Percentiles rank a stretch among this genome's conserved stretches.
Evolutionary conservation across 257 asterid genomes (phyloP).

Genomic region (Nicotiana tomentosiformis): DNA sequence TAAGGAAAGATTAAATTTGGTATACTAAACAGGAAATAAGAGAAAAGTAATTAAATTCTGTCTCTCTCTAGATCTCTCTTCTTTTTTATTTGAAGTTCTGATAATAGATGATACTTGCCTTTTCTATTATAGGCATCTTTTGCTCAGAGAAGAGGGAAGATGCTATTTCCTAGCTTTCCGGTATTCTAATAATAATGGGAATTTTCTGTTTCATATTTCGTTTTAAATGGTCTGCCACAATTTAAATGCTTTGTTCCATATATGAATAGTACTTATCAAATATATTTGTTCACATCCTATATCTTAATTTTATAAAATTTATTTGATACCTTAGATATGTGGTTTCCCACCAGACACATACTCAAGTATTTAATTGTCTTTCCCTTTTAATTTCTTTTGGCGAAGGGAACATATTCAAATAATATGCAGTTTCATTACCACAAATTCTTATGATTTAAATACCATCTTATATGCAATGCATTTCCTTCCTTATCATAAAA

Average conservation of each 20-base stretch:
- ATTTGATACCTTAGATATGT: conserved; percentile 1
- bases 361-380: background rate
- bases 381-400: background rate
- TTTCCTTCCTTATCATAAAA: background rate
- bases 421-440: background rate
- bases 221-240: conserved; percentile 1
- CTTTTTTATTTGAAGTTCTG: no score
- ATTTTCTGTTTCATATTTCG: conserved; percentile 4
- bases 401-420: background rate
- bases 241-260: background rate
- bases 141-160: background rate
- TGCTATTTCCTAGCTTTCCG: conserved; percentile 1
- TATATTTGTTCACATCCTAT: background rate
- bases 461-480: background rate
- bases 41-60: background rate
- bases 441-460: background rate
- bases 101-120: background rate
- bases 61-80: no score
- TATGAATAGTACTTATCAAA: conserved; percentile 9
- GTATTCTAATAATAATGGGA: background rate
- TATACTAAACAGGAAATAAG: background rate
- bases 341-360: conserved; percentile 4
- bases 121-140: background rate
- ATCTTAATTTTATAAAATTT: background rate
- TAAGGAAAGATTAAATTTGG: background rate